Evolutionary conservation across 768 basidiomycete genomes (phyloP).

Genomic region (Cystofilobasidium ferigula): DNA sequence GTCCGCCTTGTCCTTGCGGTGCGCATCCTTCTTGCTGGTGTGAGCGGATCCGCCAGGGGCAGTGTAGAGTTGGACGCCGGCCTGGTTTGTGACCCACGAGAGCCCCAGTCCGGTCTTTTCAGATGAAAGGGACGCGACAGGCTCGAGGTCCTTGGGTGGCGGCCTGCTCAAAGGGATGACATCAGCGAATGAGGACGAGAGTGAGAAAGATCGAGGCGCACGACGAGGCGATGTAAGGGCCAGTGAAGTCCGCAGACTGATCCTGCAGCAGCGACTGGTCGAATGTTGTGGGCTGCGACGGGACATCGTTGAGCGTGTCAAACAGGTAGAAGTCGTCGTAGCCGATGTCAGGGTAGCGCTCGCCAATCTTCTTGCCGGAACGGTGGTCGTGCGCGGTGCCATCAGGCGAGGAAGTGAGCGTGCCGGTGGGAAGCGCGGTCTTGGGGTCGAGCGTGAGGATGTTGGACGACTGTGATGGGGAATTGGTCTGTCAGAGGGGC

Average conservation of each 20-base stretch:
- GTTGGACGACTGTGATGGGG: constrained; percentile 10
- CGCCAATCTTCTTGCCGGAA: constrained; percentile 16
- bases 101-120: constrained; percentile 9
- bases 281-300: background rate
- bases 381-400: constrained; percentile 22
- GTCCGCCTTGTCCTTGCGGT: background rate
- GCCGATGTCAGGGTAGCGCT: constrained; percentile 19
- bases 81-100: constrained; percentile 20
- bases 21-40: constrained; percentile 12
- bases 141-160: background rate
- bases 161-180: background rate
- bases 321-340: constrained; percentile 26
- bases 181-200: background rate
- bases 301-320: background rate
- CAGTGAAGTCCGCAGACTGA: background rate
- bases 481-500: background rate
- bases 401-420: constrained; percentile 6
- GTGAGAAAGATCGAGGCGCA: background rate
- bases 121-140: constrained; percentile 20
- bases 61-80: constrained; percentile 24
- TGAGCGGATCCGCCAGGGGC: constrained; percentile 7
- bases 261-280: background rate
- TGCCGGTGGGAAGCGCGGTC: constrained; percentile 19
- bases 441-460: constrained; percentile 18
- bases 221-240: background rate